Percentiles rank a stretch among this genome's conserved stretches.
Evolutionary conservation across 192 early-diverging fungal genomes (phyloP).

Genomic region (Coemansia sp.): DNA sequence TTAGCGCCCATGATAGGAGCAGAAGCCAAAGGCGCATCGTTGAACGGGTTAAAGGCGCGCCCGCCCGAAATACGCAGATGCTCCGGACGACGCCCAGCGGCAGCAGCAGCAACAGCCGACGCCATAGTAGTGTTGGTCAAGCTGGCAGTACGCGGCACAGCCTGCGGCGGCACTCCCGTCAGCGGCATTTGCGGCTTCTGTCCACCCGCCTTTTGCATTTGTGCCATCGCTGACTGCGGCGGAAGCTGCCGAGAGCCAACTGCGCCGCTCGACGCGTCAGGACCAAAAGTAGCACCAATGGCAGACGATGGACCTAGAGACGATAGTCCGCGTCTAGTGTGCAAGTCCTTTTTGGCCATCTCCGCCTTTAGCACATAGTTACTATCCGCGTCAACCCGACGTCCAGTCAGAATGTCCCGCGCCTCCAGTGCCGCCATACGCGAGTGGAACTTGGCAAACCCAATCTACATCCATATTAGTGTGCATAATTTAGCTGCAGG

Average conservation of each 20-base stretch:
- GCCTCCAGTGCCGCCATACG: conserved; percentile 91
- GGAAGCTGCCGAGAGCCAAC: conserved; percentile 27
- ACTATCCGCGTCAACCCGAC: conserved; percentile 87
- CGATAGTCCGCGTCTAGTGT: conserved; percentile 83
- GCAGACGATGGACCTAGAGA: conserved; percentile 40
- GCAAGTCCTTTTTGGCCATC: conserved; percentile 99
- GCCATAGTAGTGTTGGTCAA: conserved; percentile 46
- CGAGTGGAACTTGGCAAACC: conserved; percentile 97
- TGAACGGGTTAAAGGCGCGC: conserved; percentile 54
- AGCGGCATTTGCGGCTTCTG: conserved; percentile 11
- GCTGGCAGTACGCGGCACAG: conserved; percentile 37
- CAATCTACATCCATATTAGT: conserved; percentile 63
- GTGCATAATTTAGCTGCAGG: conserved; percentile 8
- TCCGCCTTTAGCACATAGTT: conserved; percentile 93
- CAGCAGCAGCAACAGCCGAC: conserved; percentile 23
- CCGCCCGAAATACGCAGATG: conserved; percentile 49
- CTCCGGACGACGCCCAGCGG: conserved; percentile 32
- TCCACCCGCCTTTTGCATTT: background rate
- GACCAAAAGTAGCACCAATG: conserved; percentile 44
- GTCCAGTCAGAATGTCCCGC: conserved; percentile 86
- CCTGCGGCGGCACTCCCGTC: conserved; percentile 9
- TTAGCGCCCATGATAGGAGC: conserved; percentile 53
- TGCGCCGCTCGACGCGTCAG: conserved; percentile 36
- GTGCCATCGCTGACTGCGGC: conserved; percentile 16
- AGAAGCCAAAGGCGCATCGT: conserved; percentile 49